These are phyloP conservation scores for Lunularia cruciata DNA, from an alignment of 225 moss, liverwort and hornwort genomes.

Conservation along the genomic window DNA sequence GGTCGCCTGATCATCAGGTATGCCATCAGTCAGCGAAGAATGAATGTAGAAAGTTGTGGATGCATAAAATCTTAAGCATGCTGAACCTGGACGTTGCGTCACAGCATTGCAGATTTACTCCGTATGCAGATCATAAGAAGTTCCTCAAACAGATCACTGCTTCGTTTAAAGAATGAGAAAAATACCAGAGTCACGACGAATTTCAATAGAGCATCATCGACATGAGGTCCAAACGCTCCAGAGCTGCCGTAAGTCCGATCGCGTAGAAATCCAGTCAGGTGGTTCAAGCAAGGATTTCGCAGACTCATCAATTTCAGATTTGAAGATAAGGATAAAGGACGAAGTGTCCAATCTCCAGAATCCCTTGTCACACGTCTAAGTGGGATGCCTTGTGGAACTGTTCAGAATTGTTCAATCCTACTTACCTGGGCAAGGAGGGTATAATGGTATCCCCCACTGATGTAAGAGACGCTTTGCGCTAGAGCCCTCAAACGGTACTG, in stretches of 20 bases:
- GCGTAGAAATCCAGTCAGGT: too few species aligned
- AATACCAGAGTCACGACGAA: constrained; percentile 80
- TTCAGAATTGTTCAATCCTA: neutral
- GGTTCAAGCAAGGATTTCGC: neutral
- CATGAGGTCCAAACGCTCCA: constrained; percentile 48
- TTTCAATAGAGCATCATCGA: constrained; percentile 65
- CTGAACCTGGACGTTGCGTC: too few species aligned
- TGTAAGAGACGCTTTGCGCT: constrained; percentile 69
- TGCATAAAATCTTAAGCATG: too few species aligned
- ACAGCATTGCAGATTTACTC: too few species aligned
- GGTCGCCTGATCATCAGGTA: constrained; percentile 48
- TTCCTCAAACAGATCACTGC: neutral
- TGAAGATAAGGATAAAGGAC: neutral
- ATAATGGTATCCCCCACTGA: constrained; percentile 68
- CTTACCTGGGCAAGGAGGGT: constrained; percentile 56
- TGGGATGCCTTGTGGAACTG: too few species aligned
- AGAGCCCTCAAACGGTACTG: constrained; percentile 68
- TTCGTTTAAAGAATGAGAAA: neutral
- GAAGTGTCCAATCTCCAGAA: too few species aligned
- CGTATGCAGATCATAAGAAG: too few species aligned
- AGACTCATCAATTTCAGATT: too few species aligned
- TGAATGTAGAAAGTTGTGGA: too few species aligned
- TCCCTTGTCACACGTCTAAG: too few species aligned
- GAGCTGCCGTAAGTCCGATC: too few species aligned
- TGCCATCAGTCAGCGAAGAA: neutral